phyloP scores from a whole-genome alignment of 805 yeast genomes.

The Candida lessepsii region DNA sequence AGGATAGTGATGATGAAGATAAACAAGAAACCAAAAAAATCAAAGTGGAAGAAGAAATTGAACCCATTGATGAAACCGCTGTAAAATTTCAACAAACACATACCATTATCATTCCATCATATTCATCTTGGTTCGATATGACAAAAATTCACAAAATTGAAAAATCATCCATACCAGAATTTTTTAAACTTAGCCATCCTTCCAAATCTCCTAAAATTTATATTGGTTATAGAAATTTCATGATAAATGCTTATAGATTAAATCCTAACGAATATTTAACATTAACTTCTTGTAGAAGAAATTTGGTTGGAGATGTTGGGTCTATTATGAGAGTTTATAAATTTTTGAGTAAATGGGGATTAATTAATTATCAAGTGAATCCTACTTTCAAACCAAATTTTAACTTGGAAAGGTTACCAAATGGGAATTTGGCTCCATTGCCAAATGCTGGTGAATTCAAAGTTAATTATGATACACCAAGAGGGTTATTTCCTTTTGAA shows the following conservation, averaged over 20 bases:
- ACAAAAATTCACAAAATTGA: constrained; percentile 73
- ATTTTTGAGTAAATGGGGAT: constrained; percentile 87
- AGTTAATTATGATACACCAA: constrained; percentile 81
- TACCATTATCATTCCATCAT: constrained; percentile 82
- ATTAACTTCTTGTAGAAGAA: constrained; percentile 86
- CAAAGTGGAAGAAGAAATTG: constrained; percentile 5
- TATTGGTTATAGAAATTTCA: constrained; percentile 79
- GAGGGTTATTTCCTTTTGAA: constrained; percentile 90
- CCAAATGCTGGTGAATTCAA: constrained; percentile 76
- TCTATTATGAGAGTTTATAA: constrained; percentile 81
- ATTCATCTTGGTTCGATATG: constrained; percentile 82
- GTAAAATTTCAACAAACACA: constrained; percentile 60
- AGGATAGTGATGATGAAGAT: constrained; percentile 4
- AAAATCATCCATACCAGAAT: constrained; percentile 82
- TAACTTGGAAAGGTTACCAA: constrained; percentile 49
- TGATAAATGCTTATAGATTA: constrained; percentile 82
- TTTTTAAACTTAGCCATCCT: constrained; percentile 68
- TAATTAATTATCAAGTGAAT: constrained; percentile 88
- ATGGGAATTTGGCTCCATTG: constrained; percentile 48
- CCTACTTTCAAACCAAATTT: constrained; percentile 69
- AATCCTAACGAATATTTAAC: constrained; percentile 89
- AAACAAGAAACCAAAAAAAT: constrained; percentile 15
- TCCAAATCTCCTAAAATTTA: constrained; percentile 82
- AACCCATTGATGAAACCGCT: constrained; percentile 17
- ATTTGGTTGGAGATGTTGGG: constrained; percentile 88